Evolutionary conservation across 805 yeast species (phyloP), one percentile per base, ranked within the genome.

Genomic region (Pichia manshurica): DNA sequence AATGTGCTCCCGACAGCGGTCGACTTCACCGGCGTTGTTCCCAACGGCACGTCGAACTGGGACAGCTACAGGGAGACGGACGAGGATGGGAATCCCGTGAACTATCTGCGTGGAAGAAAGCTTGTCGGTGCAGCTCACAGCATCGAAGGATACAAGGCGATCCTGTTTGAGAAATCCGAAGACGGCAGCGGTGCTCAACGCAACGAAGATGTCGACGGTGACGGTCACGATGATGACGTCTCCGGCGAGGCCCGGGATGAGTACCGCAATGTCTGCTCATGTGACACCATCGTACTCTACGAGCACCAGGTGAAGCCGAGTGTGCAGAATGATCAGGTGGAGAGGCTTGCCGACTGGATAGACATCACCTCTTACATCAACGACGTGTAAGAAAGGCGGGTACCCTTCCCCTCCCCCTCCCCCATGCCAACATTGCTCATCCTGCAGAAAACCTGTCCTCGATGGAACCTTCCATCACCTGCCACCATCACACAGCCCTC

Each of bases 81-180:
- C 20, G 33, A 15, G 19, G 33, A 19, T 39, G 40, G 28, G 15
- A 34, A 22, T 15, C 15, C 28, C 16, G 35, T 46, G 3, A 50
- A 48, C 23, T 53, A 49, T 31, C 41, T 53, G 22, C 50, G 56
- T 19, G 56, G 56, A 3, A 42, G 54, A 15, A 45, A 49, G 23
- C 22, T 53, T 6, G 32, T 53, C 3, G 53, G 54, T 1, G 32
- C 21, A n/a, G 36, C 38, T 16, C 33, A 46, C 21, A 7, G 13
- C 6, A 10, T 42, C 23, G 17, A 23, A 6, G 42, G 46, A 3
- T 20, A 41, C 19, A 19, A 36, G 3, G 34, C 41, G 8, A 33
- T 41, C 12, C 10, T 48, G 15, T 32, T 50, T n/a, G 17, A 41
- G 25, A 37, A 35, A 15, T 25, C 28, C 25, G 19, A 4, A 13